These are phyloP conservation scores for Akanthomyces dipterigenus DNA, from an alignment of 2,329 filamentous ascomycete species.

Conservation along the genomic window DNA sequence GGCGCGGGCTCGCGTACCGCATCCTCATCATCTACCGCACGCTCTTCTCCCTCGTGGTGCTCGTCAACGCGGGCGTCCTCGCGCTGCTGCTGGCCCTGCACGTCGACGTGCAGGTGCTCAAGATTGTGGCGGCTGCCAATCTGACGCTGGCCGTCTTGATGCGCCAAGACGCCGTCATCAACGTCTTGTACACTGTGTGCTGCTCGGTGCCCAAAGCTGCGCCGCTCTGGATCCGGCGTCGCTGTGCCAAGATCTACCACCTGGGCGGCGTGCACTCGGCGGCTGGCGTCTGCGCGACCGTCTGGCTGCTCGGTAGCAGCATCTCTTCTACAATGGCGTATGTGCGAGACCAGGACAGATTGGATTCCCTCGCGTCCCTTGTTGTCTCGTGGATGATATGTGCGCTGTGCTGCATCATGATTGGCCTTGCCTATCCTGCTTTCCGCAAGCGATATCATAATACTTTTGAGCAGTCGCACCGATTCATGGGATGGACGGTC, in stretches of 20 bases:
- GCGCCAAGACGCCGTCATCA: conserved; percentile 48
- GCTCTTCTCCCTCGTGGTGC: conserved; percentile 46
- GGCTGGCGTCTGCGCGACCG: conserved; percentile 40
- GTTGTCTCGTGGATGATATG: conserved; percentile 53
- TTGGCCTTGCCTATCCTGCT: conserved; percentile 55
- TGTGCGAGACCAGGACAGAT: neutral
- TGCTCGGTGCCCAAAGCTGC: conserved; percentile 39
- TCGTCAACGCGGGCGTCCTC: conserved; percentile 44
- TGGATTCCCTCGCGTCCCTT: conserved; percentile 27
- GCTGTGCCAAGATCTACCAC: conserved; percentile 45
- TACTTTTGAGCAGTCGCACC: conserved; percentile 63
- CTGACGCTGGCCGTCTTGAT: conserved; percentile 43
- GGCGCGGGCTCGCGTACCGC: conserved; percentile 34
- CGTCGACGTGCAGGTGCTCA: conserved; percentile 30
- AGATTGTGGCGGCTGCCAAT: conserved; percentile 40
- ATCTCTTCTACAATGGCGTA: conserved; percentile 30
- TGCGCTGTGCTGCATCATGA: conserved; percentile 50
- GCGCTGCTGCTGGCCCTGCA: conserved; percentile 32
- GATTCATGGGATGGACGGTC: conserved; percentile 65
- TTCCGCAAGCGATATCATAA: conserved; percentile 60
- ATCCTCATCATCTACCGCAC: conserved; percentile 49
- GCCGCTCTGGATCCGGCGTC: conserved; percentile 42
- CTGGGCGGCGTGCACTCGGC: conserved; percentile 46
- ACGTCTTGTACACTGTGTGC: conserved; percentile 39
- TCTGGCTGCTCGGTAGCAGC: conserved; percentile 42